Evolutionary conservation across 768 basidiomycete genomes (phyloP).

Genomic region (Dioszegia hungarica): DNA sequence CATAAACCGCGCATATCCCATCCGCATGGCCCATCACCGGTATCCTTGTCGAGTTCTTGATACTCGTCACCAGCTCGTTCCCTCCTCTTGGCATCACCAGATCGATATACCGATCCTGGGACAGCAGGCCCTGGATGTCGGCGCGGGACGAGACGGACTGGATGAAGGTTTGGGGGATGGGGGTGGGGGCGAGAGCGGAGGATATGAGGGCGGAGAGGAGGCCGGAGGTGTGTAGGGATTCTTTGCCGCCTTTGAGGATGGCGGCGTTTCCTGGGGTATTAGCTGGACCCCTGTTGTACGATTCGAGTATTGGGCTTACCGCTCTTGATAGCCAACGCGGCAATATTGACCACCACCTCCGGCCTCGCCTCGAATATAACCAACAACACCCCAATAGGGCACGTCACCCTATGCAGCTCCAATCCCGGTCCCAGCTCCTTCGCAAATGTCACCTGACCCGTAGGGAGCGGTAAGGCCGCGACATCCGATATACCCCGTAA

Average conservation of each 20-base stretch:
- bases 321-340: constrained; percentile 91
- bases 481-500: constrained; percentile 84
- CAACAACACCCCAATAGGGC: constrained; percentile 90
- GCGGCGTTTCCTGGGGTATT: constrained; percentile 75
- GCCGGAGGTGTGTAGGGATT: constrained; percentile 73
- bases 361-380: constrained; percentile 97
- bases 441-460: constrained; percentile 79
- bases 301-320: constrained; percentile 55
- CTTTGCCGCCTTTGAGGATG: constrained; percentile 95
- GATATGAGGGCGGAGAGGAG: constrained; percentile 77
- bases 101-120: constrained; percentile 87
- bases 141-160: constrained; percentile 87
- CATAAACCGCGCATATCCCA: constrained; percentile 82
- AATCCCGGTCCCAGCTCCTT: constrained; percentile 79
- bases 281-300: background rate
- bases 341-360: constrained; percentile 96
- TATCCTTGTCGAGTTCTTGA: constrained; percentile 84
- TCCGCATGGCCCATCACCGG: constrained; percentile 99
- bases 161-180: constrained; percentile 72
- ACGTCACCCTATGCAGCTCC: constrained; percentile 87
- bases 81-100: constrained; percentile 95
- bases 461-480: constrained; percentile 77
- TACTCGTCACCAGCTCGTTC: constrained; percentile 77
- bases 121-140: constrained; percentile 81
- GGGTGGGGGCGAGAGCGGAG: constrained; percentile 65